Base-by-base conservation (phyloP, 1,284 basidiomycete species). In the Ceratobasidium papillatum region DNA sequence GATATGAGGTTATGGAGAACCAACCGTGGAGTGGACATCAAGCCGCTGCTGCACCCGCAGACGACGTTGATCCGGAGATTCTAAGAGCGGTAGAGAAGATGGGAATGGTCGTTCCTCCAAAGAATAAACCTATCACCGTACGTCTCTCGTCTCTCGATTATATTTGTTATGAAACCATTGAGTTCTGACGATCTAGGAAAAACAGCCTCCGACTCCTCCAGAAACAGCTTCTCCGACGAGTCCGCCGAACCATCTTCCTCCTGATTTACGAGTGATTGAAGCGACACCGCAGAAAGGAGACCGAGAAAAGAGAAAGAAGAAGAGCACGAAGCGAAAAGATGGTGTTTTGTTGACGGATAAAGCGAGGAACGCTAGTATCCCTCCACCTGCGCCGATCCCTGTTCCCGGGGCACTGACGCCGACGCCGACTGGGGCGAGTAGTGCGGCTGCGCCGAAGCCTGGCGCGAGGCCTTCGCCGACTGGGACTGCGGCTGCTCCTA, bases 41-140 rank as follows among this genome's bases (percentile, higher is more conserved):
- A 88, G 3, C 82, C 84, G 71, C 83, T 90, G 8, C 84, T 88
- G 77, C 92, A 92, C 75, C 83, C 86, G 22, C 77, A 71, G 51
- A 63, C 30, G 49, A 77, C 32, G 51, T 75, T 30, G 66, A 73
- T 62, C 36, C 58, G 19, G 66, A 59, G 47, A 72, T 72, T 32
- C 47, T 62, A 45, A 61, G 59, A 36, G 75, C 69, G 4, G 47
- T 63, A n/a, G 59, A 61, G 32, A 56, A 61, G 58, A 63, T 73
- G 68, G 59, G 68, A 7, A 54, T 62, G 68, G 68, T 65, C 49
- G 58, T 56, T 34, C 74, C 75, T 58, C 56, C 74, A 43, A 45
- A 63, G 32, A 22, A 65, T 61, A 34, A 65, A 34, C 34, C 43
- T 45, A 32, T 38, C 22, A 19, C 43, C 17, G 34, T 56, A 27